Conservation (phyloP, 176 grass and related monocot genomes). For the Eragrostis curvula region DNA sequence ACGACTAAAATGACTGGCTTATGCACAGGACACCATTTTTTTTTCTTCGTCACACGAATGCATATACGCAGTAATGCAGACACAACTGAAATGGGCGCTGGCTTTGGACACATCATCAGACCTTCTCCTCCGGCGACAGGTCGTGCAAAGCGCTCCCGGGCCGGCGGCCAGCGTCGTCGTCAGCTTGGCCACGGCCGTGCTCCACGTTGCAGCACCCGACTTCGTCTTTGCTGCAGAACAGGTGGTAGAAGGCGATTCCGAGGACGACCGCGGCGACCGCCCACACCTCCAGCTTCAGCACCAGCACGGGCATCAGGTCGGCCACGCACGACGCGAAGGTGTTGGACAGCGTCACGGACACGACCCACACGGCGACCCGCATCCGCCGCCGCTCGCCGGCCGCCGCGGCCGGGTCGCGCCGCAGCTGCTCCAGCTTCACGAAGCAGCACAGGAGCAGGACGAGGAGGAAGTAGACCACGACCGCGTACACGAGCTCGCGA, state of each 20-base stretch:
- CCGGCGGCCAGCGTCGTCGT: not conserved
- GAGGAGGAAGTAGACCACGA: constrained; percentile 26
- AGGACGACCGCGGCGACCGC: not conserved
- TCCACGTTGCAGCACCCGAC: not conserved
- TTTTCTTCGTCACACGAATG: not conserved
- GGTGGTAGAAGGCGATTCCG: not conserved
- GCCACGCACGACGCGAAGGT: not conserved
- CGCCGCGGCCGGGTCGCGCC: not conserved
- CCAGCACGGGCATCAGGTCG: not conserved
- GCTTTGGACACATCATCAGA: not conserved
- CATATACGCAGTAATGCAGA: fast-evolving
- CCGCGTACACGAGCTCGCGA: constrained; percentile 14
- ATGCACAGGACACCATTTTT: not conserved
- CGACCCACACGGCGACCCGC: not conserved
- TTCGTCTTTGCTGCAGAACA: not conserved
- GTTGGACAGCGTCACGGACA: constrained; percentile 3
- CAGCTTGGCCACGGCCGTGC: not conserved
- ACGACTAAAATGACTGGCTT: not conserved
- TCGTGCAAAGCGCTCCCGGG: not conserved
- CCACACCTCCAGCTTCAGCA: constrained; percentile 37
- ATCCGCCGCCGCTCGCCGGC: not conserved
- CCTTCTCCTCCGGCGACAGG: constrained; percentile 25
- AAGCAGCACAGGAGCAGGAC: constrained; percentile 25
- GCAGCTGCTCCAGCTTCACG: constrained; percentile 1
- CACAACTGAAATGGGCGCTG: not conserved